Percentiles rank a stretch among this genome's conserved stretches.
phyloP scores from a whole-genome alignment of 164 flowering plant genomes.

The Dillenia suffruticosa region DNA sequence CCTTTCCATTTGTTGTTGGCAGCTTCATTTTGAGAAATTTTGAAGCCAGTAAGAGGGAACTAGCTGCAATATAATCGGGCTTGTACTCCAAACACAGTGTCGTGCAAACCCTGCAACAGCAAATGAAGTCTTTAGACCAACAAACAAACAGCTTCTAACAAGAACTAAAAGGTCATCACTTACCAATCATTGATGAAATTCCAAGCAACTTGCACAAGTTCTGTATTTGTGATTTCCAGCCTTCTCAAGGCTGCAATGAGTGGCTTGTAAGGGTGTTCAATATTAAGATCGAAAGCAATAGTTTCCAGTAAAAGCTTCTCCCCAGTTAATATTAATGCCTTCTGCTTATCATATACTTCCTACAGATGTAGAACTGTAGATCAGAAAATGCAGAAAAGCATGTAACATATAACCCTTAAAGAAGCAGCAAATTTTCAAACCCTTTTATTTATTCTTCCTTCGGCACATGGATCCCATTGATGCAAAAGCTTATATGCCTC shows the following conservation, averaged over 20 bases:
- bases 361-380: constrained; percentile 9
- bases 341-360: constrained; percentile 59
- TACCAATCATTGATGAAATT: constrained; percentile 73
- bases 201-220: constrained; percentile 58
- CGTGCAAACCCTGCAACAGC: constrained; percentile 48
- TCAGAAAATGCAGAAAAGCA: too few species aligned
- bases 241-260: constrained; percentile 54
- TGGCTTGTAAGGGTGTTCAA: constrained; percentile 59
- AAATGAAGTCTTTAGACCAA: not conserved
- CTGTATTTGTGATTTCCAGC: constrained; percentile 30
- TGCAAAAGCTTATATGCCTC: constrained; percentile 49
- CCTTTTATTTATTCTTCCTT: constrained; percentile 45
- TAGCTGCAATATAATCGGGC: constrained; percentile 75
- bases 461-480: constrained; percentile 44
- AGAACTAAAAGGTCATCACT: constrained; percentile 1
- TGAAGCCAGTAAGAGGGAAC: constrained; percentile 68
- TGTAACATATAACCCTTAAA: not conserved
- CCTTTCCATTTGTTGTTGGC: constrained; percentile 39
- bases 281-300: constrained; percentile 56
- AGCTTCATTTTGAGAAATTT: constrained; percentile 51
- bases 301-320: constrained; percentile 51
- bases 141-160: not conserved
- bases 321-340: constrained; percentile 41
- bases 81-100: constrained; percentile 67
- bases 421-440: constrained; percentile 21